Evolutionary conservation across 176 grass and related monocot genomes (phyloP).

Genomic region (Dendrocalamus sinicus): DNA sequence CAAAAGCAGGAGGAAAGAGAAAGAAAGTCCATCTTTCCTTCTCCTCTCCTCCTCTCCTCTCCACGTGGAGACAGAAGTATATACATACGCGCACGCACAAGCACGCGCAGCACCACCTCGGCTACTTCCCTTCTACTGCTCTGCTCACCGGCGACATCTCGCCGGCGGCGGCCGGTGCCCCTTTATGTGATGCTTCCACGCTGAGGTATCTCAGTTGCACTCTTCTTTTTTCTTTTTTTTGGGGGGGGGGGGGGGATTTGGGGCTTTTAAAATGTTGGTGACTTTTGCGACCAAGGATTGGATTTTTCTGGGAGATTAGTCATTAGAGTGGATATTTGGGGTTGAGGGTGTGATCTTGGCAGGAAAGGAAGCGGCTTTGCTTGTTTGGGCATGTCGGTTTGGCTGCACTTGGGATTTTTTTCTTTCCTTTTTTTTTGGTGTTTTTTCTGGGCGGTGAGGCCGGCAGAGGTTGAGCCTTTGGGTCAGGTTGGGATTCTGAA

Average conservation of each 20-base stretch:
- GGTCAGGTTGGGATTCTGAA: constrained; percentile 15
- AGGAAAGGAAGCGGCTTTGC: background rate
- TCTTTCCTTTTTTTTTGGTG: background rate
- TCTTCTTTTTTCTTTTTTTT: background rate
- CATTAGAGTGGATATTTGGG: constrained; percentile 30
- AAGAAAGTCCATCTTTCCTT: background rate
- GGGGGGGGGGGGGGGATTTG: background rate
- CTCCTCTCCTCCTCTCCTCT: background rate
- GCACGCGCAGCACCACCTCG: constrained; percentile 16
- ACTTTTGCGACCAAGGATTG: background rate
- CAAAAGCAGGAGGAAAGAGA: background rate
- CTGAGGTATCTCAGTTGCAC: background rate
- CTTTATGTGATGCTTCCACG: constrained; percentile 25
- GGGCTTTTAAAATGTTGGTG: background rate
- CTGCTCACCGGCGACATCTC: background rate
- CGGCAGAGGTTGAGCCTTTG: background rate
- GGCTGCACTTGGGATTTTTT: background rate
- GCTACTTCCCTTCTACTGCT: background rate
- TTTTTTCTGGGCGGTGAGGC: background rate
- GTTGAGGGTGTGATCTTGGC: constrained; percentile 32
- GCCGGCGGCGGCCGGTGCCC: background rate
- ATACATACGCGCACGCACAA: background rate
- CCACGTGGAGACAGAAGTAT: constrained; percentile 48
- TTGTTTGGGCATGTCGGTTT: constrained; percentile 15
- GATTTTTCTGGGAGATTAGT: background rate